Percentiles rank a stretch among this genome's conserved stretches.
Conservation (phyloP, 768 basidiomycete species). For the Butyriboletus loyo region DNA sequence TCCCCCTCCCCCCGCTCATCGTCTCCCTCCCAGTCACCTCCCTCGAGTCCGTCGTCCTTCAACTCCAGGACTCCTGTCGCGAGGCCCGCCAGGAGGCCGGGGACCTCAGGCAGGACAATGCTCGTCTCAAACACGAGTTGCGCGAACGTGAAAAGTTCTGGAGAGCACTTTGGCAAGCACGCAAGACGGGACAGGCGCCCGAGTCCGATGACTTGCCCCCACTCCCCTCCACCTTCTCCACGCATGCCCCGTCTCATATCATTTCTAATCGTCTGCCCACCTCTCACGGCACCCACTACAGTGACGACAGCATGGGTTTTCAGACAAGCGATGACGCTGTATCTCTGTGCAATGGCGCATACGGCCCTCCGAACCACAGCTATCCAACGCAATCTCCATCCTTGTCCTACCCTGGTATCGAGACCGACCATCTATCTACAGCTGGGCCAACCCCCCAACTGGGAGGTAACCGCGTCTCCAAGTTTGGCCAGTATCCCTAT, state of each 20-base stretch:
- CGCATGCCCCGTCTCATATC: slow-evolving; percentile 32
- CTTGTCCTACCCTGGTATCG: slow-evolving; percentile 34
- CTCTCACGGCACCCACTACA: slow-evolving; percentile 35
- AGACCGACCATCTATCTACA: slow-evolving; percentile 30
- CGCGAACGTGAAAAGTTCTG: slow-evolving; percentile 75
- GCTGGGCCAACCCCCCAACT: slow-evolving; percentile 31
- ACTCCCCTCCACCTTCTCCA: slow-evolving; percentile 42
- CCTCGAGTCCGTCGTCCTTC: slow-evolving; percentile 79
- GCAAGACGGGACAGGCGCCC: slow-evolving; percentile 52
- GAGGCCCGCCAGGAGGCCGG: slow-evolving; percentile 58
- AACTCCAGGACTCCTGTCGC: slow-evolving; percentile 78
- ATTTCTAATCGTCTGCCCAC: slow-evolving; percentile 38
- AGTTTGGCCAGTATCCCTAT: slow-evolving; percentile 53
- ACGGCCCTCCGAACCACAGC: slow-evolving; percentile 37
- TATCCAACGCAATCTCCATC: slow-evolving; percentile 51
- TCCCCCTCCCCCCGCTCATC: slow-evolving; percentile 9
- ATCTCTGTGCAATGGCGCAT: slow-evolving; percentile 43
- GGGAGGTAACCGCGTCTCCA: slow-evolving; percentile 42
- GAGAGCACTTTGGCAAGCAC: slow-evolving; percentile 64
- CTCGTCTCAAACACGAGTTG: slow-evolving; percentile 58
- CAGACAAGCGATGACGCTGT: slow-evolving; percentile 46
- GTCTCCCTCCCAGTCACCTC: slow-evolving; percentile 58
- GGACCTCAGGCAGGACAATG: slow-evolving; percentile 66
- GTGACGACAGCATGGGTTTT: slow-evolving; percentile 47
- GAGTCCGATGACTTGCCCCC: slow-evolving; percentile 53